These are phyloP conservation scores for Cucurbitaria berberidis DNA, from an alignment of 2,329 filamentous ascomycete species.

Conservation along the genomic window DNA sequence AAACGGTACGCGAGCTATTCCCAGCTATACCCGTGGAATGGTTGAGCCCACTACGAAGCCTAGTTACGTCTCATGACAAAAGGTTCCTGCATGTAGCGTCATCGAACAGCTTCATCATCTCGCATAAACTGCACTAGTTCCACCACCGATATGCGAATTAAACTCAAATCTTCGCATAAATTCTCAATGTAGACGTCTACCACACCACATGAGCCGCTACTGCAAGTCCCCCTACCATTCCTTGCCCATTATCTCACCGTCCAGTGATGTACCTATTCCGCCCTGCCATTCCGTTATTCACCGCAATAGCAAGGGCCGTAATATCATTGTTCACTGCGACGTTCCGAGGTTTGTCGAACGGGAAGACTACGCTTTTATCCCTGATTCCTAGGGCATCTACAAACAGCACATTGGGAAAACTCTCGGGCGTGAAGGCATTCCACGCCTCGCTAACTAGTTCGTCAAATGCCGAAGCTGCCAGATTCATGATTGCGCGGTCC, in stretches of 20 bases:
- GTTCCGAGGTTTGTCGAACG: constrained; percentile 33
- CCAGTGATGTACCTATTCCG: constrained; percentile 35
- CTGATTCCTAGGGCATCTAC: constrained; percentile 43
- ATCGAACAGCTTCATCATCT: neutral
- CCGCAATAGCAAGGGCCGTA: constrained; percentile 42
- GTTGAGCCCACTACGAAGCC: too few species aligned
- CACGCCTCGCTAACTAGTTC: constrained; percentile 41
- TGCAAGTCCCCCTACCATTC: neutral
- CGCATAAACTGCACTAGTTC: too few species aligned
- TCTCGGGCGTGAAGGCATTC: constrained; percentile 42
- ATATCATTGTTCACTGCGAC: constrained; percentile 38
- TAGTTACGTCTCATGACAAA: neutral
- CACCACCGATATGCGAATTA: neutral
- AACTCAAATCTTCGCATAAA: neutral
- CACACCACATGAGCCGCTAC: neutral
- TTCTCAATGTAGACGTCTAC: neutral
- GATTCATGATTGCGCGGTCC: constrained; percentile 44
- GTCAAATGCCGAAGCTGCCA: constrained; percentile 39
- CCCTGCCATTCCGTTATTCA: constrained; percentile 46
- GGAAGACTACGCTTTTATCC: constrained; percentile 41
- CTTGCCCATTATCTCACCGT: constrained; percentile 2
- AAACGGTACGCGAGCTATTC: neutral
- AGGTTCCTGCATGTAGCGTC: neutral
- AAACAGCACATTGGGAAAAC: constrained; percentile 46
- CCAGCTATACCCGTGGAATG: neutral